phyloP scores from a whole-genome alignment of 768 basidiomycete species.

The Hericium coralloides region DNA sequence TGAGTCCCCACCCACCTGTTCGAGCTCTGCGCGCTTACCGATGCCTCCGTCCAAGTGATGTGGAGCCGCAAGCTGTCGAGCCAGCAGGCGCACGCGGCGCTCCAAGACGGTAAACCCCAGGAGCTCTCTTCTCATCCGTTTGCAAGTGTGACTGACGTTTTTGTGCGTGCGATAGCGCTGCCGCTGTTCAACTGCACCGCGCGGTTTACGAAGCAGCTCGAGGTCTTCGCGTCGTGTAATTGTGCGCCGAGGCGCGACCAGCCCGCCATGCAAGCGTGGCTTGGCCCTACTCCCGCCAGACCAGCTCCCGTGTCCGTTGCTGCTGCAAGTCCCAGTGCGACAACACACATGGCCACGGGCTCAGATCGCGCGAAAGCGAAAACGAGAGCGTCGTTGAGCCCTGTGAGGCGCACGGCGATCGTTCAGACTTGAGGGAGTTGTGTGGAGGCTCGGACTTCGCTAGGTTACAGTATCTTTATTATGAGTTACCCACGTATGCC shows the following conservation, averaged over 20 bases:
- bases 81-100: slow-evolving; percentile 29
- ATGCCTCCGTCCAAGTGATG: slow-evolving; percentile 35
- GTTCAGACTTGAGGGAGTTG: no score
- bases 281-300: not conserved
- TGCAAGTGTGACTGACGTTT: not conserved
- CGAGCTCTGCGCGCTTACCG: not conserved
- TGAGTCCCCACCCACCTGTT: slow-evolving; percentile 19
- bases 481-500: no score
- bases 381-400: no score
- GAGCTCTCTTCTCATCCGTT: not conserved
- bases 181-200: slow-evolving; percentile 45
- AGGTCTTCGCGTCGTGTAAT: slow-evolving; percentile 27
- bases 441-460: no score
- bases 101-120: slow-evolving; percentile 33
- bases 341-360: not conserved
- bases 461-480: no score
- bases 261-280: not conserved
- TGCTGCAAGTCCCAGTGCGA: not conserved
- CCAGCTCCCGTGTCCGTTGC: not conserved
- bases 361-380: not conserved
- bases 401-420: no score
- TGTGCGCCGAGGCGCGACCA: not conserved
- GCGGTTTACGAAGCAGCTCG: slow-evolving; percentile 37
- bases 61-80: slow-evolving; percentile 26
- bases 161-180: slow-evolving; percentile 26